Conservation (phyloP, 2,329 filamentous ascomycete genomes). For the Parastagonospora nodorum region DNA sequence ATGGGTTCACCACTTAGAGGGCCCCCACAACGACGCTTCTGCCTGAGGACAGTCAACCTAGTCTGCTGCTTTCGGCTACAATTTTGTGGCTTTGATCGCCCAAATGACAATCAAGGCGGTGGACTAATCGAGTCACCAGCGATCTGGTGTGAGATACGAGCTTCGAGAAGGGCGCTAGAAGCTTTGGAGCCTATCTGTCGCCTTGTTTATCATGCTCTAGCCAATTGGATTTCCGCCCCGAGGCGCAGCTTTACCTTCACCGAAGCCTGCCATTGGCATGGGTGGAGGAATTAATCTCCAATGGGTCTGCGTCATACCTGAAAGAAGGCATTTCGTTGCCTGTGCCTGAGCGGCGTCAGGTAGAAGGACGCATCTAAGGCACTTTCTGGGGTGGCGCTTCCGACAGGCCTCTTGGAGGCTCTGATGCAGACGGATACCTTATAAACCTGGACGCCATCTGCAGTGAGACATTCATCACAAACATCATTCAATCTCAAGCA, state of each 20-base stretch:
- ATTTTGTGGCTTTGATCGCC: constrained; percentile 31
- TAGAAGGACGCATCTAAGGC: constrained; percentile 26
- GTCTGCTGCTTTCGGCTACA: constrained; percentile 23
- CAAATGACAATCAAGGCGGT: constrained; percentile 26
- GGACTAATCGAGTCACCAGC: constrained; percentile 35
- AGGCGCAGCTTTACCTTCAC: constrained; percentile 32
- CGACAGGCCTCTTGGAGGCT: constrained; percentile 25
- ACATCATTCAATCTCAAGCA: constrained; percentile 14
- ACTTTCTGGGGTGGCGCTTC: constrained; percentile 25
- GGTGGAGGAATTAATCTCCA: constrained; percentile 18
- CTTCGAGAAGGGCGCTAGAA: constrained; percentile 35
- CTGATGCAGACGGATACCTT: constrained; percentile 17
- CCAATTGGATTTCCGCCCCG: constrained; percentile 25
- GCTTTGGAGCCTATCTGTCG: constrained; percentile 32
- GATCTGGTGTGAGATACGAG: constrained; percentile 14
- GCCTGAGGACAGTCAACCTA: constrained; percentile 30
- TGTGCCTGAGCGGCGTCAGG: constrained; percentile 18
- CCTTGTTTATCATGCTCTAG: constrained; percentile 28
- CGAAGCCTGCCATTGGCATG: constrained; percentile 17
- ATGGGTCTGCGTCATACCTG: constrained; percentile 36
- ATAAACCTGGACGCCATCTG: constrained; percentile 8
- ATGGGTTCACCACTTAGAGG: constrained; percentile 24
- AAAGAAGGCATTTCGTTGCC: constrained; percentile 37
- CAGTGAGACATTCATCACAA: constrained; percentile 9
- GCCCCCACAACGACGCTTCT: constrained; percentile 24